These are phyloP conservation scores for Syzygium malaccense DNA, from an alignment of 441 rosid species.

Conservation along the genomic window DNA sequence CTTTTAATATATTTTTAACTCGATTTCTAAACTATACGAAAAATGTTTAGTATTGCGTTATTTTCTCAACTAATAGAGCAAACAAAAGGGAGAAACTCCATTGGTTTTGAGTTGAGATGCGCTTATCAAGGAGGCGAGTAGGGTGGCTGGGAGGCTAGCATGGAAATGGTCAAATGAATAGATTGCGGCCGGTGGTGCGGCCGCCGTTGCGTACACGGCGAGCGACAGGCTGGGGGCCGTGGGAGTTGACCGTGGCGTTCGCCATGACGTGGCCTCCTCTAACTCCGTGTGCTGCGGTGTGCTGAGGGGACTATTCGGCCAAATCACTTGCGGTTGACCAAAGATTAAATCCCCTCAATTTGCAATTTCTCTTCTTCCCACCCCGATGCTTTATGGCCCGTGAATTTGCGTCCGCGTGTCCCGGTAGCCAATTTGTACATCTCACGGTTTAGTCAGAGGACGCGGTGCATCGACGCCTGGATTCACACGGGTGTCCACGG, in stretches of 20 bases:
- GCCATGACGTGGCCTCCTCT: background rate
- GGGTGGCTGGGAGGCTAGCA: background rate
- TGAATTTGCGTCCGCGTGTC: background rate
- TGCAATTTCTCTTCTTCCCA: background rate
- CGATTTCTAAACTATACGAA: no score
- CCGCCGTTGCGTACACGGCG: background rate
- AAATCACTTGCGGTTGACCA: background rate
- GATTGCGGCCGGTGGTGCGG: no score
- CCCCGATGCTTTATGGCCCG: background rate
- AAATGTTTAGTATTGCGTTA: no score
- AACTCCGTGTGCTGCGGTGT: background rate
- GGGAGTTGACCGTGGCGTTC: background rate
- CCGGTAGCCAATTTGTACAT: background rate
- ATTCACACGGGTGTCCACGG: no score
- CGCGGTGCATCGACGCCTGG: fast-evolving
- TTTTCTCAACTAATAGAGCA: no score
- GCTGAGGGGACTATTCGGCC: background rate
- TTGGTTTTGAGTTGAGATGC: background rate
- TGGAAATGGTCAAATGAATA: background rate
- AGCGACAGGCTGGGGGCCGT: background rate
- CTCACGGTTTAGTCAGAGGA: background rate
- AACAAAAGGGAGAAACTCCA: fast-evolving
- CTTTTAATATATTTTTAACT: no score
- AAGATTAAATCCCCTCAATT: background rate
- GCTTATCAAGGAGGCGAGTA: background rate